Evolutionary conservation across 441 rosid species (phyloP), one percentile per base, ranked within the genome.

Genomic region (Gossypium davidsonii): DNA sequence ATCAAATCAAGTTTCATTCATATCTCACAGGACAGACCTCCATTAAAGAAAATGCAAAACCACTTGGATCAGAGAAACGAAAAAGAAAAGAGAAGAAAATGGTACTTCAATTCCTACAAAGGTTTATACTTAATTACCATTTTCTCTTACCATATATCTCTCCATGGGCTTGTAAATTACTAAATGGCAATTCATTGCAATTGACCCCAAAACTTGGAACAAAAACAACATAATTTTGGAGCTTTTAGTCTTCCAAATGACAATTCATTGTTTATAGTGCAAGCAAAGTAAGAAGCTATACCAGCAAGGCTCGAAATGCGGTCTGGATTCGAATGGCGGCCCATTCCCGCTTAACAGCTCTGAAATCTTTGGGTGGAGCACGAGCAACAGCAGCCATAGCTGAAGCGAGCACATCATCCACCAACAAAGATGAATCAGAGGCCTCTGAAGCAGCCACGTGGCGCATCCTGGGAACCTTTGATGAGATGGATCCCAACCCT

Each of bases 281-380:
- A 52, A 17, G 23, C 39, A 25, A 58, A 58, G 37, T 25, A 25
- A 25, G 39, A 59, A 15, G 49, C 64, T 18, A 64, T 80, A 93
- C 95, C 89, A 93, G 37, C 69, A 91, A 83, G 55, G 88, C 93
- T 12, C 97, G 86, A 70, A 91, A 89, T 34, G 97, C 89, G 6
- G 93, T 81, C 76, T 91, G 95, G 80, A 93, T 86, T 31, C 97
- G 85, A 21, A 87, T 87, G 1, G 97, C 86, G 53, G 96, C 94
- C 97, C 95, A 91, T 75, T 90, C 93, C 77, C 83, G 79, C 77
- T 82, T 88, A 31, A 91, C 80, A 48, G 78, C 31, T 79, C 76
- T 82, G 82, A 92, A 92, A 76, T 91, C 88, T 65, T 79, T 89
- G 0, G 93, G 81, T 5, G 82, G 90, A 78, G 90, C 97, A 72